Evolutionary conservation across 192 early-diverging fungal species (phyloP).

Genomic region (Rhizophagus clarus): DNA sequence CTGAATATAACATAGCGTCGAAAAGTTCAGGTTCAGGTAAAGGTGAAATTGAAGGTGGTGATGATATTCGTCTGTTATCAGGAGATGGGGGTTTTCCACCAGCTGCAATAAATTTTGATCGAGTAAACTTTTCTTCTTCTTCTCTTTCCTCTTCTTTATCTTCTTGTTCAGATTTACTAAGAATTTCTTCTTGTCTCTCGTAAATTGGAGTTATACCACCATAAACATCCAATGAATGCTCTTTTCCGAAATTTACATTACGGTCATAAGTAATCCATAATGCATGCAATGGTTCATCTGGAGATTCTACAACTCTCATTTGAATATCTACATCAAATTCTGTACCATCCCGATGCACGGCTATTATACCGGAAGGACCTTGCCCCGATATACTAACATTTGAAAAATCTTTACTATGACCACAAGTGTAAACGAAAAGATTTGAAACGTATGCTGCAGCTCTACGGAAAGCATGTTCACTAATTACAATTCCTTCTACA

Average conservation of each 20-base stretch:
- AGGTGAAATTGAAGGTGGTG: constrained; percentile 26
- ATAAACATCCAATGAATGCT: constrained; percentile 23
- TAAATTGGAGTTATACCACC: background rate
- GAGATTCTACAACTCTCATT: constrained; percentile 54
- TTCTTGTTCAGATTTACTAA: constrained; percentile 29
- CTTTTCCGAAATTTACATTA: constrained; percentile 43
- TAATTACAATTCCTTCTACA: constrained; percentile 44
- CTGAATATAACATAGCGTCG: constrained; percentile 43
- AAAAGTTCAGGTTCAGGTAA: background rate
- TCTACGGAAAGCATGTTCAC: constrained; percentile 40
- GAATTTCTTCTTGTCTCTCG: constrained; percentile 23
- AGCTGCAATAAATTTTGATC: constrained; percentile 18
- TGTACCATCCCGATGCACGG: constrained; percentile 64
- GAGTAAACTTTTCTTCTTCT: constrained; percentile 30
- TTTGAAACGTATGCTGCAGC: constrained; percentile 36
- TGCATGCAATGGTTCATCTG: constrained; percentile 53
- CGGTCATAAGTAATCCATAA: constrained; percentile 69
- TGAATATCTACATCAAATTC: constrained; percentile 62
- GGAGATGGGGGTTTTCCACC: constrained; percentile 28
- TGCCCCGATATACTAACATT: background rate
- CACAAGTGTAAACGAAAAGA: background rate
- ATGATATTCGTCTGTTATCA: background rate
- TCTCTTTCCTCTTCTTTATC: constrained; percentile 25
- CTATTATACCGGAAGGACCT: constrained; percentile 49
- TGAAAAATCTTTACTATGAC: background rate